Base-by-base conservation (phyloP, 1,284 basidiomycete genomes). In the Ceratobasidium sp. region DNA sequence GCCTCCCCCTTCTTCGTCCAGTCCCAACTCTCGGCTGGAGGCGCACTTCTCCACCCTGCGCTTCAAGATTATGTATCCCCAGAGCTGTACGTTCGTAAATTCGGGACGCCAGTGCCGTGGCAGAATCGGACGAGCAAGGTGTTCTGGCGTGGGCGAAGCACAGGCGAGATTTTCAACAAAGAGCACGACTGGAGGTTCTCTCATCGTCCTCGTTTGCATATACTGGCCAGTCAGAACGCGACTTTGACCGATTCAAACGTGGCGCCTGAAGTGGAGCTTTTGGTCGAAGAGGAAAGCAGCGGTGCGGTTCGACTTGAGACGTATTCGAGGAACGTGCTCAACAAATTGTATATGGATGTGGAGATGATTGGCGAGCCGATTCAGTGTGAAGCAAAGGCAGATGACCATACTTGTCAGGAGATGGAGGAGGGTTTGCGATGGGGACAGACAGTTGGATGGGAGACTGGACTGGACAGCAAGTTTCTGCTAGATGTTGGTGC, bases 81-180 rank as follows among this genome's bases (percentile, higher is more conserved):
- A 5, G 76, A 78, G 18, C 30, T n/a, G 13, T 66, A 66, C 30
- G 8, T 41, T 16, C 30, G 13, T 11, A 38, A 52, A 18, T 66
- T 66, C 23, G 75, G 76, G 16, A 79, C 80, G 64, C 78, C 43
- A 63, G 75, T 28, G 14, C 61, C 75, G 11, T 82, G 82, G 81
- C 79, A 79, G 21, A 78, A 80, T 26, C 82, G 83, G 75, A 78
- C 79, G 14, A 78, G 81, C 69, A 79, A 80, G 35, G 71, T 83
- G 28, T 82, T 83, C 74, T 84, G 83, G 83, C 78, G 82, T 38
- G 83, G 83, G 9, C 78, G 79, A 0, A 79, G 81, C 8, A 83
- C 82, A 0, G 83, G 83, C 23, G 82, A 82, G 73, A 80, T 80
- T 26, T 77, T 80, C 75, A 77, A 79, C 67, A 75, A 74, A 32